Evolutionary conservation across 2,329 filamentous ascomycete species (phyloP).

Genomic region (Colletotrichum sp.): DNA sequence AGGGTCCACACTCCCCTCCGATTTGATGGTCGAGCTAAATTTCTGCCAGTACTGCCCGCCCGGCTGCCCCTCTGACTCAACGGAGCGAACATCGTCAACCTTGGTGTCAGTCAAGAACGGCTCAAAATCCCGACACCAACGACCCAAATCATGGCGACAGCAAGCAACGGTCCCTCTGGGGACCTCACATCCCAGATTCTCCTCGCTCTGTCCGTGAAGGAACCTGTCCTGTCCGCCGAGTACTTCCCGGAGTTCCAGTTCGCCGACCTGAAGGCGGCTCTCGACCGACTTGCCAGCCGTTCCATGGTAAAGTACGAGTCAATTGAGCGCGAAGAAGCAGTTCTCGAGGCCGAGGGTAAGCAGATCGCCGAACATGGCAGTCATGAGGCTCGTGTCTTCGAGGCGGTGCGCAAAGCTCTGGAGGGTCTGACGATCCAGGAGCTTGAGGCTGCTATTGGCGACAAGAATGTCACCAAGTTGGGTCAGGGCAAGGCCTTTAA

Average conservation of each 20-base stretch:
- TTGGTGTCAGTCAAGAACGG: not conserved
- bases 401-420: constrained; percentile 72
- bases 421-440: constrained; percentile 85
- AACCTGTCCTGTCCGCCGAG: constrained; percentile 71
- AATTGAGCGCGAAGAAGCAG: constrained; percentile 77
- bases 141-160: constrained; percentile 45
- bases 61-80: constrained; percentile 21
- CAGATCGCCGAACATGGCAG: constrained; percentile 77
- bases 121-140: not conserved
- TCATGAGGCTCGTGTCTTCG: constrained; percentile 83
- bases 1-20: constrained; percentile 21
- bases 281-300: constrained; percentile 84
- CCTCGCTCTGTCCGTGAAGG: constrained; percentile 65
- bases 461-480: constrained; percentile 77
- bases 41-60: constrained; percentile 19
- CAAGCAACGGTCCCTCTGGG: constrained; percentile 40
- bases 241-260: constrained; percentile 72
- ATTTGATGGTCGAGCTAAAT: constrained; percentile 12
- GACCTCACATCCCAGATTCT: constrained; percentile 72
- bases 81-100: constrained; percentile 7
- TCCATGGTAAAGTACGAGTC: constrained; percentile 89
- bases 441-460: constrained; percentile 71
- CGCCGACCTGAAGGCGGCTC: constrained; percentile 79
- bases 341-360: constrained; percentile 77
- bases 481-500: constrained; percentile 96